A percentile compares a stretch with the other conserved stretches of the same genome.
phyloP scores from a whole-genome alignment of 768 basidiomycete genomes.

The Suillus hirtellus region DNA sequence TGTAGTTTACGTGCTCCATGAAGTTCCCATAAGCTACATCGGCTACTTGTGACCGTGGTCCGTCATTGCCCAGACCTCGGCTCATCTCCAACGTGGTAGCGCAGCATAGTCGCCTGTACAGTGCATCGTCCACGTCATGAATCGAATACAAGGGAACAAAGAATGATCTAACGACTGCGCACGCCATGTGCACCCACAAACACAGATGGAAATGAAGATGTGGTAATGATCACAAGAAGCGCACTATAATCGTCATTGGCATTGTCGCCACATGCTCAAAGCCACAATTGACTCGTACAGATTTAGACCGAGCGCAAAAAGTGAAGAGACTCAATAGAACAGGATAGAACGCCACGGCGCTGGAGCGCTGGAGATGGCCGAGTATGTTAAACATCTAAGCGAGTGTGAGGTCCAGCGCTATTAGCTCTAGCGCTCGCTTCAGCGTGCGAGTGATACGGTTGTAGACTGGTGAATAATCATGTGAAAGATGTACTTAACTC shows the following conservation, averaged over 20 bases:
- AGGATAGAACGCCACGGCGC: not conserved
- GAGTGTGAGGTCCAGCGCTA: not conserved
- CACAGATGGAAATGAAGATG: not conserved
- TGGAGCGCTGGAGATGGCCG: conserved; percentile 9
- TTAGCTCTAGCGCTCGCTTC: not conserved
- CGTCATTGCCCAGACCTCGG: not conserved
- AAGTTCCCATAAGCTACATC: conserved; percentile 2
- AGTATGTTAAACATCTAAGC: conserved; percentile 1
- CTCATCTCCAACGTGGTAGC: not conserved
- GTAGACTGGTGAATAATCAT: not conserved
- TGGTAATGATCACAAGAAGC: not conserved
- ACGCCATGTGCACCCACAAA: too few relatives aligned
- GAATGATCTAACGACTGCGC: not conserved
- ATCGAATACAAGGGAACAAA: not conserved
- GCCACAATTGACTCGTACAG: not conserved
- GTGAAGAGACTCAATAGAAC: not conserved
- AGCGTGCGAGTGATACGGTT: not conserved
- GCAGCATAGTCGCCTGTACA: not conserved
- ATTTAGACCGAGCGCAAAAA: not conserved
- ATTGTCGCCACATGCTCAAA: not conserved
- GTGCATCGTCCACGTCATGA: not conserved
- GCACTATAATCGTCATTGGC: not conserved
- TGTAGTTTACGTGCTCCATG: not conserved
- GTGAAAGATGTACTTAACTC: not conserved
- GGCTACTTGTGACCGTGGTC: not conserved